A percentile compares a stretch with the other conserved stretches of the same genome.
Evolutionary conservation across 331 rosid genomes (phyloP).

Genomic region (Dryas integrifolia): DNA sequence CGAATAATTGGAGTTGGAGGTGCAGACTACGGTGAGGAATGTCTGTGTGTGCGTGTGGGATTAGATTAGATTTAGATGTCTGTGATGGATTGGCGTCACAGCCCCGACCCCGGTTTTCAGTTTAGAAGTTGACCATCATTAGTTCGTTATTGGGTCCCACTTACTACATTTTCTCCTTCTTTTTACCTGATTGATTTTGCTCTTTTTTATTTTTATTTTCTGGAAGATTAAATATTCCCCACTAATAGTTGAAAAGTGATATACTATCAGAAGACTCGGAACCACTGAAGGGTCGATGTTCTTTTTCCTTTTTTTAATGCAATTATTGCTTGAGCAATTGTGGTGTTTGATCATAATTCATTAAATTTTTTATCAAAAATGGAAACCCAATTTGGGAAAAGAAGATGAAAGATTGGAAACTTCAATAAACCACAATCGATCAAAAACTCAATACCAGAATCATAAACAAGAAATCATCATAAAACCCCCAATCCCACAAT

Average conservation of each 20-base stretch:
- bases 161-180: no score
- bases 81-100: constrained; percentile 6
- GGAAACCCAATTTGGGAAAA: not conserved
- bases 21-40: not conserved
- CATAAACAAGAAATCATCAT: not conserved
- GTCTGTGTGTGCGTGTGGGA: not conserved
- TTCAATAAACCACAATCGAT: not conserved
- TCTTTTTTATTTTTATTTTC: no score
- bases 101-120: not conserved
- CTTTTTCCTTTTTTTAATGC: not conserved
- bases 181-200: not conserved
- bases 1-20: not conserved
- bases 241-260: not conserved
- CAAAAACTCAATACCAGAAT: not conserved
- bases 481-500: no score
- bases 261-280: not conserved
- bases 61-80: not conserved
- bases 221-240: no score
- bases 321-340: not conserved
- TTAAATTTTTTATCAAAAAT: not conserved
- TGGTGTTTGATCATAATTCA: no score
- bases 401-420: not conserved
- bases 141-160: not conserved
- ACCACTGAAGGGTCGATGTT: not conserved
- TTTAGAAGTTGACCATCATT: not conserved